Evolutionary conservation across 2,329 filamentous ascomycete species (phyloP).

Genomic region (Curvularia hawaiiensis): DNA sequence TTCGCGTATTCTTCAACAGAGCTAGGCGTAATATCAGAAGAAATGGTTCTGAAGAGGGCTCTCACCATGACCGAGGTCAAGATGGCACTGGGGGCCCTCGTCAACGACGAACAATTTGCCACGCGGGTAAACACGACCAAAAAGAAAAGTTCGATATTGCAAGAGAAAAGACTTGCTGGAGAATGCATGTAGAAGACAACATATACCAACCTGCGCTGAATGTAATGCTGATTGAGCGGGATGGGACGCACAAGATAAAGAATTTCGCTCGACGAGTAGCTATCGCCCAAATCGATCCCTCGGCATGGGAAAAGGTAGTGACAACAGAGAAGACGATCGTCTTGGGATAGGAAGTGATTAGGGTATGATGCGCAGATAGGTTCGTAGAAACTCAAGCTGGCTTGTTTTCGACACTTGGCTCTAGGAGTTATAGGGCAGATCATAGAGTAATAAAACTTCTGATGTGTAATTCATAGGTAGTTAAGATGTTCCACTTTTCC

Average conservation of each 20-base stretch:
- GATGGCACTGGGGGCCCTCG: background rate
- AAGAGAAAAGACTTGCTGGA: accelerated
- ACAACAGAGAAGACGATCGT: background rate
- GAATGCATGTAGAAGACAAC: background rate
- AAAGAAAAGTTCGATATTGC: background rate
- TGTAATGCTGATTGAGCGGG: background rate
- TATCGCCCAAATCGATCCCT: background rate
- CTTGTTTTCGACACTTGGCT: background rate
- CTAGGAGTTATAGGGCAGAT: background rate
- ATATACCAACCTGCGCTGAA: background rate
- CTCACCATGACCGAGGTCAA: background rate
- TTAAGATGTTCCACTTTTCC: background rate
- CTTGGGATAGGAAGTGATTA: background rate
- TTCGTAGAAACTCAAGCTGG: background rate
- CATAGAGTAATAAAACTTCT: background rate
- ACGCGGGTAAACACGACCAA: background rate
- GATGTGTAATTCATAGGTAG: background rate
- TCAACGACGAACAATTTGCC: background rate
- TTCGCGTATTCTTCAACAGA: too few relatives aligned
- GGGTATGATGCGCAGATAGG: background rate
- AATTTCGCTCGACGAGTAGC: background rate
- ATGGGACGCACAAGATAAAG: background rate
- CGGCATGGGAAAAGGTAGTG: background rate
- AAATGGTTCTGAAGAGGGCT: background rate
- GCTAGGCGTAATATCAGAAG: background rate